Evolutionary conservation across 768 basidiomycete genomes (phyloP).

Genomic region (Auriculariales sp.): DNA sequence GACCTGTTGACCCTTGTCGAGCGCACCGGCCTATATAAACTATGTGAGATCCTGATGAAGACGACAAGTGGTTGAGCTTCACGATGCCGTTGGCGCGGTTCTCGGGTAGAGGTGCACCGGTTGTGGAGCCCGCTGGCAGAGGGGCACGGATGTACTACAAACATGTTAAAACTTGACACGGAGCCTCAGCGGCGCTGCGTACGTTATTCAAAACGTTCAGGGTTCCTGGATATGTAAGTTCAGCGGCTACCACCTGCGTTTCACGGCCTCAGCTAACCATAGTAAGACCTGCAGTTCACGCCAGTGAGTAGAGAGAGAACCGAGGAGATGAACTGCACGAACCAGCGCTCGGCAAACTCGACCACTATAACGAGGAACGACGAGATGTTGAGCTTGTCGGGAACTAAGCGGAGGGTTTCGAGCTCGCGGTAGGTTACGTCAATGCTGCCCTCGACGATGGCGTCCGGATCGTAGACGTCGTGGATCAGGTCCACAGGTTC

Average conservation of each 20-base stretch:
- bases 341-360: no score
- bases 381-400: slow-evolving; percentile 17
- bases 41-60: background rate
- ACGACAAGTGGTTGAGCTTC: no score
- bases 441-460: slow-evolving; percentile 27
- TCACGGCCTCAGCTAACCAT: no score
- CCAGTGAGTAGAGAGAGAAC: no score
- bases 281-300: no score
- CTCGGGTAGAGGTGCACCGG: slow-evolving; percentile 13
- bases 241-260: no score
- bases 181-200: background rate
- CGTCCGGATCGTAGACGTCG: slow-evolving; percentile 1
- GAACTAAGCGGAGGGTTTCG: slow-evolving; percentile 28
- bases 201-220: slow-evolving; percentile 5
- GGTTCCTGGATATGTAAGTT: no score
- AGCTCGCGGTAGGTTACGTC: slow-evolving; percentile 33
- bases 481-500: background rate
- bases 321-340: no score
- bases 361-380: slow-evolving; percentile 7
- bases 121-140: slow-evolving; percentile 12
- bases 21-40: background rate
- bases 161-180: background rate
- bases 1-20: slow-evolving; percentile 3
- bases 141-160: slow-evolving; percentile 14
- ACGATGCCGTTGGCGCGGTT: slow-evolving; percentile 9